Evolutionary conservation across 2,329 filamentous ascomycete genomes (phyloP), one percentile per base, ranked within the genome.

Genomic region (Fragosphaeria purpurea): DNA sequence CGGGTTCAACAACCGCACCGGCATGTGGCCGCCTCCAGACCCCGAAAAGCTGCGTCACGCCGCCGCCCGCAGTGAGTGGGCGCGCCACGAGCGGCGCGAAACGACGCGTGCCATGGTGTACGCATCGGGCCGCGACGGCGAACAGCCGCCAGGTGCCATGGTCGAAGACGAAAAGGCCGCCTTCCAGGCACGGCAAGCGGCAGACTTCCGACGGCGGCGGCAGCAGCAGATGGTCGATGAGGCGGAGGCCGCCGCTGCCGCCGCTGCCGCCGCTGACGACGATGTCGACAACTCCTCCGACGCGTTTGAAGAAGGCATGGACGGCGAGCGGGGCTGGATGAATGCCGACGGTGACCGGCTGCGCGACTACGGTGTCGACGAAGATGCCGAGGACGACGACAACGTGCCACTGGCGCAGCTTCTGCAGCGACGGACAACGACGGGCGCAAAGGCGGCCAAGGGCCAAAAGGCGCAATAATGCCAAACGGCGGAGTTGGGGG

Each of bases 311-410:
- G 56, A 62, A 6, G 59, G 63, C 4, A 57, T 62, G 42, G 70
- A 73, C 56, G 77, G 75, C 5, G 72, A 78, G 59, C 74, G 75
- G 41, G 76, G 70, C 5, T 93, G 86, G 86, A 79, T 74, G 0
- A 91, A 90, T 57, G 74, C 79, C 0, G 86, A 91, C 48, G 87
- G 86, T 1, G 85, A 91, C 61, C 72, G 80, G 37, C 66, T 93
- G 46, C 73, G 77, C 41, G 87, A 93, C 59, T 93, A 83, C 60
- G 87, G 87, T 2, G 86, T 93, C 0, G 87, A 91, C 58, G 85
- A 88, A 59, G 84, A 86, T 11, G 77, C 75, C 0, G 83, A 88
- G 51, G 61, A 59, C 34, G 60, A 56, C 31, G 50, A 58, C 12
- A 75, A 89, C 58, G 67, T 91, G 11, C 86, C 86, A 0, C 66